Evolutionary conservation across 2,329 filamentous ascomycete species (phyloP).

Genomic region (Fusarium acutatum): DNA sequence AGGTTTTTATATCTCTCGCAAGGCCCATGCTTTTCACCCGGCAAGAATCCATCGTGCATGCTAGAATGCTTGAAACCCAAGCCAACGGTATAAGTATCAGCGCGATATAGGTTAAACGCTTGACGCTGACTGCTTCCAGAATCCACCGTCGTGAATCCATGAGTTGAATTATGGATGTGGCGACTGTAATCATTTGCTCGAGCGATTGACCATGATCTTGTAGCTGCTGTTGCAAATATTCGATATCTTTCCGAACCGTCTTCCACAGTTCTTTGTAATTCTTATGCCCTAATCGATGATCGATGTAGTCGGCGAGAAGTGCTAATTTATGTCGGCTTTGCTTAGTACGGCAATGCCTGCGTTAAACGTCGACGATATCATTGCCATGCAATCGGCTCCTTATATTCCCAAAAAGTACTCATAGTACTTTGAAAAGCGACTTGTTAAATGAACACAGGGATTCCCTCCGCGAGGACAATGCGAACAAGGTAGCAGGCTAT

Average conservation of each 20-base stretch:
- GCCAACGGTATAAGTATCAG: background rate
- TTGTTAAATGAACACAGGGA: background rate
- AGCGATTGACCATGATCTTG: background rate
- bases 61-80: background rate
- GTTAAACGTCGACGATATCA: background rate
- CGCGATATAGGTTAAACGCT: background rate
- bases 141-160: background rate
- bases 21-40: no score
- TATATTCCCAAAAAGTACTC: background rate
- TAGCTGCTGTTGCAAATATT: rapidly evolving
- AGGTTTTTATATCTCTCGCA: no score
- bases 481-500: background rate
- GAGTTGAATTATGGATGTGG: background rate
- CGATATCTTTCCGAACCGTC: rapidly evolving
- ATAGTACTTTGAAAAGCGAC: background rate
- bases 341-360: background rate
- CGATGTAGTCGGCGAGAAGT: rapidly evolving
- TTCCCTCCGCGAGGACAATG: background rate
- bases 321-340: background rate
- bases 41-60: background rate
- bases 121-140: background rate
- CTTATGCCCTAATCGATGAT: rapidly evolving
- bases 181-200: background rate
- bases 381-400: background rate
- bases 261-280: background rate